Conservation (phyloP, 306 rosid species). For the Prunus salicina region DNA sequence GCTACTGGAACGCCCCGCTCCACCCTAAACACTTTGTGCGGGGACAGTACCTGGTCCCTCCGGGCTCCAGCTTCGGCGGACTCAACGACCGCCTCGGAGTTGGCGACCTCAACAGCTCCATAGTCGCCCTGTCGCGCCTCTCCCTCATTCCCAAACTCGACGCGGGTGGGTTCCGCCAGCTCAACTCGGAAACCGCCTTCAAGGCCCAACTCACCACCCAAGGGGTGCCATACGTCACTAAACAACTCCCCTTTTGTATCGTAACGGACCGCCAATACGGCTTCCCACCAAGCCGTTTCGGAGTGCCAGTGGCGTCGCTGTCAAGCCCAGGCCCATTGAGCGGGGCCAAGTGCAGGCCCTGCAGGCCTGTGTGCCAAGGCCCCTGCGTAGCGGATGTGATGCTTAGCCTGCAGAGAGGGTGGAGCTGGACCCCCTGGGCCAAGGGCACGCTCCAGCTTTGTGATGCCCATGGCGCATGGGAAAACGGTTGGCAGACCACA, state of each 20-base stretch:
- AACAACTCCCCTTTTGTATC: constrained; percentile 69
- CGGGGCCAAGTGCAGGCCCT: constrained; percentile 84
- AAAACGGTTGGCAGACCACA: constrained; percentile 55
- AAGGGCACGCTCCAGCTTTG: constrained; percentile 58
- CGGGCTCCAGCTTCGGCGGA: constrained; percentile 75
- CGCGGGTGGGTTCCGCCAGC: constrained; percentile 39
- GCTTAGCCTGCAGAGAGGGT: constrained; percentile 33
- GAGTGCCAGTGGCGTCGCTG: constrained; percentile 84
- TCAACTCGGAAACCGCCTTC: constrained; percentile 84
- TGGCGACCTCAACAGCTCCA: constrained; percentile 69
- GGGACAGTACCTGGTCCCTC: constrained; percentile 64
- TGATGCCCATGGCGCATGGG: constrained; percentile 60
- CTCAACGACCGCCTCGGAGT: constrained; percentile 83
- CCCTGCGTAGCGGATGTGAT: constrained; percentile 52
- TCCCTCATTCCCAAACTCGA: constrained; percentile 61
- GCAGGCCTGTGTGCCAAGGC: constrained; percentile 53
- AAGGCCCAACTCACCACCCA: constrained; percentile 64
- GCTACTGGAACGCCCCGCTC: constrained; percentile 80
- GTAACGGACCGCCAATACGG: constrained; percentile 68
- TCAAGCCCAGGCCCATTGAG: constrained; percentile 76
- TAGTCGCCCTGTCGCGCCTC: constrained; percentile 66
- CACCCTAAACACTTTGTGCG: constrained; percentile 47
- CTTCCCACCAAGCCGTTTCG: constrained; percentile 57
- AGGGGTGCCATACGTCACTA: constrained; percentile 25
- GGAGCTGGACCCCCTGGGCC: constrained; percentile 86